A percentile compares a stretch with the other conserved stretches of the same genome.
phyloP scores from a whole-genome alignment of 768 basidiomycete genomes.

The Artomyces pyxidatus region DNA sequence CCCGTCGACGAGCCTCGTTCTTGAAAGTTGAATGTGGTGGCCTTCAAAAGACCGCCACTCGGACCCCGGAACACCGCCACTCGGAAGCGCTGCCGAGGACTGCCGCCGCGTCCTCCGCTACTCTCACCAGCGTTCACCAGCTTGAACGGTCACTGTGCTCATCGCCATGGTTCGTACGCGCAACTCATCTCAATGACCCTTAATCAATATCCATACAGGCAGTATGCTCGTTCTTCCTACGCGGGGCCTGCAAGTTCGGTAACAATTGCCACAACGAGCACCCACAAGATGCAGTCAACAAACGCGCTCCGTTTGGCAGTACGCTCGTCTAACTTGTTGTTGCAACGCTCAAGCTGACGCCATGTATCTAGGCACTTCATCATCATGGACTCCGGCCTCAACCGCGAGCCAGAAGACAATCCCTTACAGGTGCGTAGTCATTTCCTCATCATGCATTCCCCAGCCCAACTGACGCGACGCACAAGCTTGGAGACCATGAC shows the following conservation, averaged over 20 bases:
- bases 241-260: constrained; percentile 59
- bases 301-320: constrained; percentile 37
- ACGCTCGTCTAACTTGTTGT: constrained; percentile 21
- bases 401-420: constrained; percentile 7
- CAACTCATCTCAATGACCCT: neutral
- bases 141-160: too few relatives aligned
- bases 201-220: constrained; percentile 24
- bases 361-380: constrained; percentile 9
- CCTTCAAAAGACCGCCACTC: too few relatives aligned
- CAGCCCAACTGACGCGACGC: neutral
- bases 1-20: too few relatives aligned
- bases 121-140: too few relatives aligned
- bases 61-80: too few relatives aligned
- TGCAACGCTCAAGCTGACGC: constrained; percentile 12
- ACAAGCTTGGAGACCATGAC: constrained; percentile 52
- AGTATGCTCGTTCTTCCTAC: constrained; percentile 51
- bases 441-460: neutral
- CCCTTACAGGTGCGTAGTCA: constrained; percentile 8
- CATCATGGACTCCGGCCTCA: too few relatives aligned
- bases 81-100: too few relatives aligned
- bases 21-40: too few relatives aligned
- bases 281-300: constrained; percentile 25
- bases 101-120: too few relatives aligned
- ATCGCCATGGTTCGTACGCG: neutral
- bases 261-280: constrained; percentile 56